Percentiles rank a stretch among this genome's conserved stretches.
phyloP scores from a whole-genome alignment of 768 basidiomycete genomes.

The Tylopilus plumbeoviolaceoides region DNA sequence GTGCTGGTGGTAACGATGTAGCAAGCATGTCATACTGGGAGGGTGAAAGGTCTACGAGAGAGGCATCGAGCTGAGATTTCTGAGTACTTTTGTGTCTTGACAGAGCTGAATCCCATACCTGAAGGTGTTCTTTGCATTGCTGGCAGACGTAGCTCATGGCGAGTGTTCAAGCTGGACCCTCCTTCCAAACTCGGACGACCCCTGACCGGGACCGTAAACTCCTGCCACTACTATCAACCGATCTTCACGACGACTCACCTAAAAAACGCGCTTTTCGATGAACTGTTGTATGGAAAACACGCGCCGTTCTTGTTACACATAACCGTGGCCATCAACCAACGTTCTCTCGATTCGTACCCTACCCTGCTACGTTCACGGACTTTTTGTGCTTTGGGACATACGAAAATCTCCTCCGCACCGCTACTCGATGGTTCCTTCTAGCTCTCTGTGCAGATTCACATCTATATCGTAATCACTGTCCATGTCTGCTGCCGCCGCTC shows the following conservation, averaged over 20 bases:
- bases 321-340: neutral
- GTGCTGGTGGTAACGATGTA: constrained; percentile 57
- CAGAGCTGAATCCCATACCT: constrained; percentile 42
- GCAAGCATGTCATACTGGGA: constrained; percentile 86
- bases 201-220: neutral
- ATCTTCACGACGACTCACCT: neutral
- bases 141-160: constrained; percentile 63
- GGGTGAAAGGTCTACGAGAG: constrained; percentile 80
- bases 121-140: constrained; percentile 88
- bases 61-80: constrained; percentile 69
- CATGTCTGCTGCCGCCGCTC: neutral
- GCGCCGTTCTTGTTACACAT: too few species aligned
- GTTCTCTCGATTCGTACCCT: neutral
- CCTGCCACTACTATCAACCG: too few species aligned
- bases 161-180: neutral
- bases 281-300: too few species aligned
- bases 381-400: neutral
- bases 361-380: neutral
- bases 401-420: too few species aligned
- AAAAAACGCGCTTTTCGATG: neutral
- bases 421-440: neutral
- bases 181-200: too few species aligned
- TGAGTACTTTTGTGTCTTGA: constrained; percentile 9
- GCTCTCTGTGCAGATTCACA: constrained; percentile 8
- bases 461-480: constrained; percentile 1